Percentiles rank a stretch among this genome's conserved stretches.
Evolutionary conservation across 345 rosid genomes (phyloP).

Genomic region (Pugionium cornutum): DNA sequence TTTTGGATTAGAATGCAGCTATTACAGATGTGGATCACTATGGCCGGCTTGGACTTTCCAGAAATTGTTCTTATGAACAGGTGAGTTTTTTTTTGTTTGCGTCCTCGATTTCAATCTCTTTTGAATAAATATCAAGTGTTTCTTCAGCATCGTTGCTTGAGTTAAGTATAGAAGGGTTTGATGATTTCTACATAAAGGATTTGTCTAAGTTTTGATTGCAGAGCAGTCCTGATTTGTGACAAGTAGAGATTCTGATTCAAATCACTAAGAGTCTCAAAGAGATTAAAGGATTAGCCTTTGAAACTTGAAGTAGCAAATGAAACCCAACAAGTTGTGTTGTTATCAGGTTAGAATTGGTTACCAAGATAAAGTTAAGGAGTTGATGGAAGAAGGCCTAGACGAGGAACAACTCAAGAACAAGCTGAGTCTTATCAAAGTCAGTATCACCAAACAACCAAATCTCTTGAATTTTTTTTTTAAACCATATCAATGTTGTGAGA

Average conservation of each 20-base stretch:
- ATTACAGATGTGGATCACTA: constrained; percentile 88
- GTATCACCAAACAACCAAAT: neutral
- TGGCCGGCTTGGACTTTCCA: constrained; percentile 59
- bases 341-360: constrained; percentile 54
- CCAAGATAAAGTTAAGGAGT: constrained; percentile 50
- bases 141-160: neutral
- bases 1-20: constrained; percentile 67
- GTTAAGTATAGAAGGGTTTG: neutral
- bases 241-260: neutral
- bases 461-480: neutral
- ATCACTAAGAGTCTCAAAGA: neutral
- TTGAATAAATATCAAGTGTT: neutral
- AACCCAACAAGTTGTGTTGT: neutral
- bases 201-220: neutral
- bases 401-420: constrained; percentile 53
- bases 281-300: neutral
- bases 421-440: constrained; percentile 59
- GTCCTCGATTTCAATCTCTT: constrained; percentile 1
- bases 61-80: constrained; percentile 67
- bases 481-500: neutral
- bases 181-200: too few relatives aligned
- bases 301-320: neutral
- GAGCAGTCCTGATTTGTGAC: neutral
- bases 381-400: constrained; percentile 55
- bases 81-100: constrained; percentile 28